A percentile compares a stretch with the other conserved stretches of the same genome.
These are phyloP conservation scores for Colletotrichum siamense DNA, from an alignment of 2,329 filamentous ascomycete genomes.

Conservation along the genomic window DNA sequence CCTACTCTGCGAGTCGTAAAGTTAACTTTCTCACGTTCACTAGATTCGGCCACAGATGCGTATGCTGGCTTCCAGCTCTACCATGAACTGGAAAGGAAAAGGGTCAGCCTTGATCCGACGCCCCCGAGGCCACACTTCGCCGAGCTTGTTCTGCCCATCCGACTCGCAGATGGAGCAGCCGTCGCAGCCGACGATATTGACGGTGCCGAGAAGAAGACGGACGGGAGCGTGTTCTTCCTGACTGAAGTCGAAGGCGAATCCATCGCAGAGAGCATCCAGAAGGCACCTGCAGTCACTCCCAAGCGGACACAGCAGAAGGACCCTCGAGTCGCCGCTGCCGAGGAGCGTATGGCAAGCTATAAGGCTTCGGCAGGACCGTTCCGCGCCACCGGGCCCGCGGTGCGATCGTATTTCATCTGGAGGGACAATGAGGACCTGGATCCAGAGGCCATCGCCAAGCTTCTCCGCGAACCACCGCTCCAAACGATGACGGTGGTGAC, in stretches of 20 bases:
- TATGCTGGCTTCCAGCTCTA: conserved; percentile 82
- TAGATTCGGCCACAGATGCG: conserved; percentile 81
- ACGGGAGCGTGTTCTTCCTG: conserved; percentile 30
- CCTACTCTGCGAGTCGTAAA: background rate
- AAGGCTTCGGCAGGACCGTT: conserved; percentile 31
- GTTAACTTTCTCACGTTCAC: conserved; percentile 26
- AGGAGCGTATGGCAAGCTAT: conserved; percentile 42
- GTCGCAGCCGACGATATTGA: conserved; percentile 35
- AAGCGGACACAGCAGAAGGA: conserved; percentile 35
- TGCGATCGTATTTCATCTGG: conserved; percentile 72
- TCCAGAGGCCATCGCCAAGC: conserved; percentile 53
- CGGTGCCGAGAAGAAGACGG: conserved; percentile 26
- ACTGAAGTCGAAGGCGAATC: conserved; percentile 21
- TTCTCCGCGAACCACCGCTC: conserved; percentile 68
- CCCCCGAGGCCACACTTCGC: conserved; percentile 74
- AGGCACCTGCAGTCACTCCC: conserved; percentile 3
- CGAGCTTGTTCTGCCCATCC: conserved; percentile 71
- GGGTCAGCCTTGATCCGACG: conserved; percentile 68
- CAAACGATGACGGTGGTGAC: conserved; percentile 57
- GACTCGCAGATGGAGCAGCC: conserved; percentile 49
- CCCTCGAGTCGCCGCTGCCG: conserved; percentile 47
- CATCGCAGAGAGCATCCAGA: conserved; percentile 13
- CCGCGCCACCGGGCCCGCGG: conserved; percentile 27
- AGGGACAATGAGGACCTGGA: conserved; percentile 53
- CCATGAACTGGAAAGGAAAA: conserved; percentile 71